phyloP scores from a whole-genome alignment of 139 green algal genomes.

The Picochlorum sp. region DNA sequence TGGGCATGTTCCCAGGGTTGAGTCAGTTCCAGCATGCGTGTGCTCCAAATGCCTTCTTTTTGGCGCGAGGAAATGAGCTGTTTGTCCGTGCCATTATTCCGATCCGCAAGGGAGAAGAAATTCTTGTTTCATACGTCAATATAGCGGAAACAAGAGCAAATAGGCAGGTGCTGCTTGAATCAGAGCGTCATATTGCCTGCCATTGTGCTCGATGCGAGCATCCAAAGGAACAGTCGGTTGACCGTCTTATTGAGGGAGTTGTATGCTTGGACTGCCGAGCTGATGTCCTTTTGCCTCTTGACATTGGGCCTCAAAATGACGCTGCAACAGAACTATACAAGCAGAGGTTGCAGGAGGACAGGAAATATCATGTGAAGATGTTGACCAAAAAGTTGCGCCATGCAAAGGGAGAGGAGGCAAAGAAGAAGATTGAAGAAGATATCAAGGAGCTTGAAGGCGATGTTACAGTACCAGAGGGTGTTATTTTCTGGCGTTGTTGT shows the following conservation, averaged over 20 bases:
- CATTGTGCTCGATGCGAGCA: conserved; percentile 13
- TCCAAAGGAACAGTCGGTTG: conserved; percentile 12
- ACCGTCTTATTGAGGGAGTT: conserved; percentile 27
- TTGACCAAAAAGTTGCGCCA: not conserved
- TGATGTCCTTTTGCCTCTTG: conserved; percentile 18
- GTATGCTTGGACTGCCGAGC: conserved; percentile 14
- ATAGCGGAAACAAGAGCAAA: conserved; percentile 10
- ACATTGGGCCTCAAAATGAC: conserved; percentile 4
- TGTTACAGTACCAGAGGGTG: conserved; percentile 3
- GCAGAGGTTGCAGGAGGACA: conserved; percentile 6
- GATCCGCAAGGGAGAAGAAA: conserved; percentile 10
- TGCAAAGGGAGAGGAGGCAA: not conserved
- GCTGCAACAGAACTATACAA: conserved; percentile 3
- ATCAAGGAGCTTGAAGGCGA: conserved; percentile 7
- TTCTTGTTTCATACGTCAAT: conserved; percentile 15
- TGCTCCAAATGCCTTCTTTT: conserved; percentile 12
- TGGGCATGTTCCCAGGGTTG: conserved; percentile 11
- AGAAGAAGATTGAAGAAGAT: not conserved
- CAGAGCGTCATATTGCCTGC: conserved; percentile 8
- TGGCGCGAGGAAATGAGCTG: not conserved
- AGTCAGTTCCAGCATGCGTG: conserved; percentile 14
- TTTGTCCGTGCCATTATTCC: conserved; percentile 16
- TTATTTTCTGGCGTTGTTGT: conserved; percentile 20
- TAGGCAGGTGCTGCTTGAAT: conserved; percentile 7
- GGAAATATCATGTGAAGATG: conserved; percentile 5